Conservation (phyloP, 331 rosid species). For the Malus hybrid region DNA sequence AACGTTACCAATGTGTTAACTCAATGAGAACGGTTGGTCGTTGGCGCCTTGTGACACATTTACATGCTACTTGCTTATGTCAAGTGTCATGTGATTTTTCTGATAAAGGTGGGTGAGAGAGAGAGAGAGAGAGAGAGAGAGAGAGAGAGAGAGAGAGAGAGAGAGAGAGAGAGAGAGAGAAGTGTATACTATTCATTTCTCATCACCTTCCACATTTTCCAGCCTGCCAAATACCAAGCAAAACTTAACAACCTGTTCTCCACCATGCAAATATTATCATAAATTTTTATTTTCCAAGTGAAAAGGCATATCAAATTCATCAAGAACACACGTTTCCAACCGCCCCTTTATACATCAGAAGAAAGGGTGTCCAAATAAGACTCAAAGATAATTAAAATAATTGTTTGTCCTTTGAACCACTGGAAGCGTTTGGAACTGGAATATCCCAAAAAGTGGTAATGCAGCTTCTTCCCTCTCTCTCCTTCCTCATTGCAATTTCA, state of each 20-base stretch:
- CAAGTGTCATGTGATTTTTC: not conserved
- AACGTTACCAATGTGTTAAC: too few species aligned
- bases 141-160: not conserved
- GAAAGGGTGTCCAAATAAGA: not conserved
- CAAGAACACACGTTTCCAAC: not conserved
- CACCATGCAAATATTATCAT: constrained; percentile 4
- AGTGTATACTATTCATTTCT: not conserved
- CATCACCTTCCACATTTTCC: not conserved
- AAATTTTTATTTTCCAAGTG: not conserved
- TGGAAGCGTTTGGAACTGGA: not conserved
- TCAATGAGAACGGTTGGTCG: too few species aligned
- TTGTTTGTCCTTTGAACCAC: not conserved
- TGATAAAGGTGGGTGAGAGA: too few species aligned
- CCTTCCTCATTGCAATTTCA: not conserved
- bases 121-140: too few species aligned
- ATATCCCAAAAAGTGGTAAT: not conserved
- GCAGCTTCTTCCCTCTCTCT: not conserved
- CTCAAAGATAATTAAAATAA: not conserved
- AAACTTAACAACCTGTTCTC: not conserved
- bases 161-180: not conserved
- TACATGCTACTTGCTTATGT: too few species aligned
- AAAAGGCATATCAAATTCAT: not conserved
- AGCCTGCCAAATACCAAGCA: not conserved
- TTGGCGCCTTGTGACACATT: too few species aligned
- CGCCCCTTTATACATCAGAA: not conserved